Base-by-base conservation (phyloP, 2,329 filamentous ascomycete species). In the Cladophialophora immunda region DNA sequence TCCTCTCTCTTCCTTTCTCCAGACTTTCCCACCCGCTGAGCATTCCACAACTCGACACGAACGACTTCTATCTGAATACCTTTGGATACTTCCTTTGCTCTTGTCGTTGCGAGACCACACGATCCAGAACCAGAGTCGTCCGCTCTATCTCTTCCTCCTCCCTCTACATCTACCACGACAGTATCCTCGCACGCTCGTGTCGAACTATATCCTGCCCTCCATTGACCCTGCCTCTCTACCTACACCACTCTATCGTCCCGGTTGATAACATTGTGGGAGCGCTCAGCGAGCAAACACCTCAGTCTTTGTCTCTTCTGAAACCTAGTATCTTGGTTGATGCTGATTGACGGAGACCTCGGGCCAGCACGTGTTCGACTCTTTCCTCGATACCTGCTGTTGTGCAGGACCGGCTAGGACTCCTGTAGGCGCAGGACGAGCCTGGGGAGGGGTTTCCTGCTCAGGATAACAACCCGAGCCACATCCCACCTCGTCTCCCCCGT, bases 401-500 rank as follows among this genome's bases (percentile, higher is more conserved):
- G 60, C 67, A 66, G 58, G 61, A 55, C 63, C 57, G 68, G 68
- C 68, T 64, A 68, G 68, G 66, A 70, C 59, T 70, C 68, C 68
- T 70, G 65, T 59, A 22, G 53, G 22, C n/a, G 36, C 66, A 68
- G 68, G 68, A 70, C 66, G 68, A 70, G 68, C 65, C 66, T 55
- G 56, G 62, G 62, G 36, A 62, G 38, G 22, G 15, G 19, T 50
- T 50, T 25, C 45, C 45, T 25, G 22, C 45, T 50, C 38, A 50
- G 45, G 22, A 50, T 50, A 53, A 11, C 32, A 11, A 25, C 30
- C 27, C 22, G 11, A 34, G 15, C 25, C 36, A 50, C 30, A 11
- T 19, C 50, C 50, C 36, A 50, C 25, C 19, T 47, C 15, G 38
- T 47, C 57, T 50, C 13, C 56, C 22, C 32, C 5, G 17, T 41